A percentile compares a stretch with the other conserved stretches of the same genome.
Conservation (phyloP, 1,284 basidiomycete species). For the Takashimella tepidaria region DNA sequence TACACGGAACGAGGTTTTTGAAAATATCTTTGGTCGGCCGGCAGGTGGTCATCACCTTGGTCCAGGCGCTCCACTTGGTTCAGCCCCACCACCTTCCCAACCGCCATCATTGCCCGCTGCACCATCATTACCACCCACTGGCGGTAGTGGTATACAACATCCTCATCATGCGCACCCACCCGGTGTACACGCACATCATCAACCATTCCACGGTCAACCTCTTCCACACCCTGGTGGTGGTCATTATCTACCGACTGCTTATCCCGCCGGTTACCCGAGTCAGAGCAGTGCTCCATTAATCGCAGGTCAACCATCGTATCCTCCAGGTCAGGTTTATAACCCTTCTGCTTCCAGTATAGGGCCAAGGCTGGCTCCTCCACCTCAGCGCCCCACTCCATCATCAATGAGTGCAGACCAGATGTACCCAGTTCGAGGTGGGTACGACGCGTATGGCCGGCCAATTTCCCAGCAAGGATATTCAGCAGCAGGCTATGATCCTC, state of each 20-base stretch:
- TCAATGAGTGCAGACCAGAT: not conserved
- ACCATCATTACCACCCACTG: conserved; percentile 8
- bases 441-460: not conserved
- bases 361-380: conserved; percentile 1
- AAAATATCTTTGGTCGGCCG: conserved; percentile 47
- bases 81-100: conserved; percentile 3
- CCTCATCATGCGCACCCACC: conserved; percentile 4
- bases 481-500: not conserved
- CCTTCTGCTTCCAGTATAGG: conserved; percentile 9
- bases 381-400: not conserved
- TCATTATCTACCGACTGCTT: not conserved
- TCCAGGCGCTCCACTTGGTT: conserved; percentile 2
- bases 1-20: conserved; percentile 44
- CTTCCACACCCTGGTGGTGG: not conserved
- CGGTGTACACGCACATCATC: not conserved
- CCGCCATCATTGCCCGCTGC: conserved; percentile 4
- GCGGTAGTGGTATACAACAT: conserved; percentile 11
- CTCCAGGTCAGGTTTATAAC: conserved; percentile 16
- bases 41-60: conserved; percentile 44
- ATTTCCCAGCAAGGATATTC: not conserved
- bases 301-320: conserved; percentile 25
- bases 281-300: not conserved
- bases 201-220: not conserved
- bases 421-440: not conserved
- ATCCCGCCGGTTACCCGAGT: not conserved